Evolutionary conservation across 1,284 basidiomycete genomes (phyloP).

Genomic region (Ceratobasidium sp.): DNA sequence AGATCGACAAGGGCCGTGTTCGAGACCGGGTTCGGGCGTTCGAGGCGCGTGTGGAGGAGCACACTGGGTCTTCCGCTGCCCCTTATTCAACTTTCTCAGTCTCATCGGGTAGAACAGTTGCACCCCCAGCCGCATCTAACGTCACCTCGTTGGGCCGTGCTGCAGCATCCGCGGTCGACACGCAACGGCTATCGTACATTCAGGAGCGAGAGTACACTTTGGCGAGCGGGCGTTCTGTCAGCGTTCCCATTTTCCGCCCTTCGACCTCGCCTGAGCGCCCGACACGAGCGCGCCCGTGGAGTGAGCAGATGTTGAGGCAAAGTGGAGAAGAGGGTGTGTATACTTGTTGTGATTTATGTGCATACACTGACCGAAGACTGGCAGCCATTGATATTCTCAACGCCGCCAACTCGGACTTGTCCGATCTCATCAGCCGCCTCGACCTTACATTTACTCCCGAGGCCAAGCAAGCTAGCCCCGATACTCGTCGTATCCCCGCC

Average conservation of each 20-base stretch:
- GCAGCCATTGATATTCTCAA: conserved; percentile 76
- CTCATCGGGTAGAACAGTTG: neutral
- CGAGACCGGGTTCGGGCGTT: conserved; percentile 31
- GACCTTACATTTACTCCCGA: conserved; percentile 69
- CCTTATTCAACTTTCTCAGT: neutral
- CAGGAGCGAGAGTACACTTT: conserved; percentile 24
- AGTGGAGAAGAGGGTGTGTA: conserved; percentile 63
- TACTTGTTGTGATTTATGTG: neutral
- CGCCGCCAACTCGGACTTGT: conserved; percentile 81
- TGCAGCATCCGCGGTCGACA: neutral
- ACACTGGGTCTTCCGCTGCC: neutral
- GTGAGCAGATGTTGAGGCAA: conserved; percentile 69
- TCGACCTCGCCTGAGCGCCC: conserved; percentile 30
- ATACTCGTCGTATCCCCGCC: conserved; percentile 18
- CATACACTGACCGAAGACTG: conserved; percentile 45
- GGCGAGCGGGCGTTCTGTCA: conserved; percentile 16
- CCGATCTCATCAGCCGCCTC: conserved; percentile 76
- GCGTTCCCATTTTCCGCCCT: conserved; percentile 20
- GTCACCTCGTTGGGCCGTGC: neutral
- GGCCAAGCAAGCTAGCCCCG: conserved; percentile 24
- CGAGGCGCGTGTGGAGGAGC: conserved; percentile 34
- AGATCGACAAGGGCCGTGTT: conserved; percentile 38
- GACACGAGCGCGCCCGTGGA: conserved; percentile 52
- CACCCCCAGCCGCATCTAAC: neutral
- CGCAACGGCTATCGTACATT: neutral